Evolutionary conservation across 495 filamentous ascomycete genomes (phyloP).

Genomic region (Neurospora sp.): DNA sequence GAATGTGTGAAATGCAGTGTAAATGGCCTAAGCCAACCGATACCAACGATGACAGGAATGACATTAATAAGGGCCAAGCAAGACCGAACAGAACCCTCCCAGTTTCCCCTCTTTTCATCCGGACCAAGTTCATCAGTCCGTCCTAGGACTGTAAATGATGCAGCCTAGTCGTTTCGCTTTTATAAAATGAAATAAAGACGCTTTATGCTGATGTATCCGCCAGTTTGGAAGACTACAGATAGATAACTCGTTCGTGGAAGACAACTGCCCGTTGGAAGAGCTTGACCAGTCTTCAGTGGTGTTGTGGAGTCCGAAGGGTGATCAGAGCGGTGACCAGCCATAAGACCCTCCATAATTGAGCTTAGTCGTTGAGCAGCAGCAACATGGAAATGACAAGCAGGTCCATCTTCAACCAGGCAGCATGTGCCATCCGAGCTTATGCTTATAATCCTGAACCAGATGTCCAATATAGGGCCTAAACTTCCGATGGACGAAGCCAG

Average conservation of each 20-base stretch:
- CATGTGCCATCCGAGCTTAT: slow-evolving; percentile 1
- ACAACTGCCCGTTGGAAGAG: background rate
- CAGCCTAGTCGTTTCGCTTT: background rate
- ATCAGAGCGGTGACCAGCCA: background rate
- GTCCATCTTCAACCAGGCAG: background rate
- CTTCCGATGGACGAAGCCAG: slow-evolving; percentile 5
- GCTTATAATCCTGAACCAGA: slow-evolving; percentile 16
- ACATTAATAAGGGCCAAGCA: background rate
- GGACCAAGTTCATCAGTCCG: background rate
- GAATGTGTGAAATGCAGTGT: slow-evolving; percentile 10
- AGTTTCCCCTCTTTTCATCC: background rate
- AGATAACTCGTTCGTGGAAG: background rate
- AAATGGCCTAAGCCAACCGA: slow-evolving; percentile 1
- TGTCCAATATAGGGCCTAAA: slow-evolving; percentile 18
- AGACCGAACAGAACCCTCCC: background rate
- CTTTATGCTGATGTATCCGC: background rate
- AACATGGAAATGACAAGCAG: background rate
- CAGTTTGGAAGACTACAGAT: background rate
- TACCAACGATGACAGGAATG: background rate
- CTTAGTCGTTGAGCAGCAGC: background rate
- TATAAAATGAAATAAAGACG: background rate
- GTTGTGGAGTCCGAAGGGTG: background rate
- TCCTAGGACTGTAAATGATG: background rate
- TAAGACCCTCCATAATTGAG: background rate
- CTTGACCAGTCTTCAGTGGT: background rate